Conservation (phyloP, 2,329 filamentous ascomycete species). For the Sclerotinia spermophila region DNA sequence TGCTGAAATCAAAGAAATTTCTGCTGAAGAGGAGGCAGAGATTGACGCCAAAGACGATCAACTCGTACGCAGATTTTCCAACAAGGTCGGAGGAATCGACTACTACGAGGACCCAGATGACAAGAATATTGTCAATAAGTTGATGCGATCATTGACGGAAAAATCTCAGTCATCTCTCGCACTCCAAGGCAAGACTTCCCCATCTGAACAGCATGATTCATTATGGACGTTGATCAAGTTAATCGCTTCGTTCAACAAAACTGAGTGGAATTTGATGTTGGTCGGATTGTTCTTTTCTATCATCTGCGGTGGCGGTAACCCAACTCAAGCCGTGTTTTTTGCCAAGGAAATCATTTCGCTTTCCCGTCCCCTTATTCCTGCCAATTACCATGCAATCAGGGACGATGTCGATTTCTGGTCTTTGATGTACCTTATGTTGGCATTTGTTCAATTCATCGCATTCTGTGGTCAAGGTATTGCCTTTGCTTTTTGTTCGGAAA, state of each 20-base stretch:
- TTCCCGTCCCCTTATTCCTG: conserved; percentile 38
- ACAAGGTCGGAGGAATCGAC: conserved; percentile 39
- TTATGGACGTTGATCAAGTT: conserved; percentile 75
- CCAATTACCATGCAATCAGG: conserved; percentile 49
- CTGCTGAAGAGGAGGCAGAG: conserved; percentile 48
- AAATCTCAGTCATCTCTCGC: conserved; percentile 67
- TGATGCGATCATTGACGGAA: conserved; percentile 52
- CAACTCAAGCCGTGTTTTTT: conserved; percentile 75
- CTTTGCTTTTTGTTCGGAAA: conserved; percentile 84
- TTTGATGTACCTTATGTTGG: conserved; percentile 84
- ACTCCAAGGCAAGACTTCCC: conserved; percentile 53
- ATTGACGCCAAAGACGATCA: conserved; percentile 49
- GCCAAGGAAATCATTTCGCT: conserved; percentile 79
- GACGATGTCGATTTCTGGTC: conserved; percentile 80
- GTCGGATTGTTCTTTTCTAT: conserved; percentile 69
- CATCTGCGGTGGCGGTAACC: conserved; percentile 78
- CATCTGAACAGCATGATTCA: conserved; percentile 57
- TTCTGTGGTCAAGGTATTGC: conserved; percentile 66
- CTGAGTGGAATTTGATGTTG: conserved; percentile 69
- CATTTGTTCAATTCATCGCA: conserved; percentile 65
- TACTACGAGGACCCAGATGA: conserved; percentile 59
- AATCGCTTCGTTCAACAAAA: conserved; percentile 73
- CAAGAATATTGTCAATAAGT: conserved; percentile 51
- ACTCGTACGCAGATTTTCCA: conserved; percentile 47
- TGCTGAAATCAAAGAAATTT: conserved; percentile 54